Conservation (phyloP, 495 filamentous ascomycete species). For the Aspergillus cristatus region DNA sequence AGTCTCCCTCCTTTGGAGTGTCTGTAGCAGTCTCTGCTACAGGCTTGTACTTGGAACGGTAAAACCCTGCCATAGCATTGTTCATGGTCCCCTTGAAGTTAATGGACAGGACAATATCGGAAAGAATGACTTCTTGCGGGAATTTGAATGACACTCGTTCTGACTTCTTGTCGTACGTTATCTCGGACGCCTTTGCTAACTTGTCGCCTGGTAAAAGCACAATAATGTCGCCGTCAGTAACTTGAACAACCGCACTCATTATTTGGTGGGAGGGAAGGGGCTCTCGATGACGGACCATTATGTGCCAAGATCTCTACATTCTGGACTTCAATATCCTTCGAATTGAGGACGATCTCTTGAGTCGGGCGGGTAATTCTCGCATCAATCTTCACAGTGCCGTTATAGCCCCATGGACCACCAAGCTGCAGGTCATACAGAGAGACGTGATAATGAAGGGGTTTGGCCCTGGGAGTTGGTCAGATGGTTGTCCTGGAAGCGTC, state of each 20-base stretch:
- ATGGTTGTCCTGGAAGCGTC: not conserved
- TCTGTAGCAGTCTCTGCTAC: constrained; percentile 54
- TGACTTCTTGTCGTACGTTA: constrained; percentile 68
- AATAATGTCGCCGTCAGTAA: constrained; percentile 6
- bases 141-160: constrained; percentile 73
- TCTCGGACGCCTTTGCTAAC: constrained; percentile 49
- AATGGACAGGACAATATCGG: constrained; percentile 57
- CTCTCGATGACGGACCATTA: constrained; percentile 18
- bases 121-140: constrained; percentile 49
- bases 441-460: constrained; percentile 78
- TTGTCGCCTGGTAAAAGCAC: too few relatives aligned
- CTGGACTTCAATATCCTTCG: constrained; percentile 36
- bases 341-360: constrained; percentile 67
- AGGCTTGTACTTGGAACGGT: constrained; percentile 89
- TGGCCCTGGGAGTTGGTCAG: constrained; percentile 43
- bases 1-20: constrained; percentile 68
- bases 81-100: constrained; percentile 83
- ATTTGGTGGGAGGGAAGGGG: too few relatives aligned
- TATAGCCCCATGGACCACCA: constrained; percentile 64
- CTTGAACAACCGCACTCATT: not conserved
- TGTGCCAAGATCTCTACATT: constrained; percentile 22
- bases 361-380: constrained; percentile 52
- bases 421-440: constrained; percentile 72
- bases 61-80: constrained; percentile 93
- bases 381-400: constrained; percentile 63